Percentiles rank a stretch among this genome's conserved stretches.
These are phyloP conservation scores for Saccharomyces hybrid DNA, from an alignment of 1,139 yeast genomes.

Conservation along the genomic window DNA sequence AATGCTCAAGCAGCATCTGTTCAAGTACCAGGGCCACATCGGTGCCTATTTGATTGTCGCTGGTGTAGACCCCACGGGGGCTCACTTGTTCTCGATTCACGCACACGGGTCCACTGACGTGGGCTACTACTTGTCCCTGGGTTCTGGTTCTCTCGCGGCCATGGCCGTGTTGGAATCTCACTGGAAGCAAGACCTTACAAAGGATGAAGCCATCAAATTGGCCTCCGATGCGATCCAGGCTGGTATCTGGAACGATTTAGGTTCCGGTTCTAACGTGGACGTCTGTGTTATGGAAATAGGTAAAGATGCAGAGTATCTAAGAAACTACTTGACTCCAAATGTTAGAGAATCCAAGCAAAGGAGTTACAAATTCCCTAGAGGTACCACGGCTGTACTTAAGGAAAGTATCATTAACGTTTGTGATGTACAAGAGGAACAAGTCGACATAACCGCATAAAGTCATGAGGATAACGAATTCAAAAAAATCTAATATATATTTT, in stretches of 20 bases:
- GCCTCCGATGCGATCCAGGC: constrained; percentile 93
- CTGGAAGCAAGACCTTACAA: constrained; percentile 71
- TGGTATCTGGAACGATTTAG: constrained; percentile 98
- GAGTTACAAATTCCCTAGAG: constrained; percentile 78
- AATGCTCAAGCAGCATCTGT: constrained; percentile 86
- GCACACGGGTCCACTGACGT: constrained; percentile 98
- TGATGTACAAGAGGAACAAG: constrained; percentile 62
- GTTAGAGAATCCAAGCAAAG: constrained; percentile 72
- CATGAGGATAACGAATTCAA: background rate
- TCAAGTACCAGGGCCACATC: constrained; percentile 92
- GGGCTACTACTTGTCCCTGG: constrained; percentile 85
- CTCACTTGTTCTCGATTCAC: constrained; percentile 84
- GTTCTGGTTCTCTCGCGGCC: constrained; percentile 97
- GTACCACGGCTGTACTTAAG: constrained; percentile 80
- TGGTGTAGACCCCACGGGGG: constrained; percentile 94
- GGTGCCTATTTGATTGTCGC: constrained; percentile 97
- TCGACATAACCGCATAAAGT: constrained; percentile 28
- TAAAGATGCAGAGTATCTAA: constrained; percentile 70
- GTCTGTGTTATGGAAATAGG: constrained; percentile 93
- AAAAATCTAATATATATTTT: constrained; percentile 1
- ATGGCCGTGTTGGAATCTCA: constrained; percentile 92
- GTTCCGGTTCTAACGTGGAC: constrained; percentile 96
- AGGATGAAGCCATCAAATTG: constrained; percentile 80
- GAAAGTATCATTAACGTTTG: constrained; percentile 57
- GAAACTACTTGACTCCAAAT: constrained; percentile 90